These are phyloP conservation scores for Cupressus sempervirens DNA, from an alignment of 75 land plant species.

Conservation along the genomic window DNA sequence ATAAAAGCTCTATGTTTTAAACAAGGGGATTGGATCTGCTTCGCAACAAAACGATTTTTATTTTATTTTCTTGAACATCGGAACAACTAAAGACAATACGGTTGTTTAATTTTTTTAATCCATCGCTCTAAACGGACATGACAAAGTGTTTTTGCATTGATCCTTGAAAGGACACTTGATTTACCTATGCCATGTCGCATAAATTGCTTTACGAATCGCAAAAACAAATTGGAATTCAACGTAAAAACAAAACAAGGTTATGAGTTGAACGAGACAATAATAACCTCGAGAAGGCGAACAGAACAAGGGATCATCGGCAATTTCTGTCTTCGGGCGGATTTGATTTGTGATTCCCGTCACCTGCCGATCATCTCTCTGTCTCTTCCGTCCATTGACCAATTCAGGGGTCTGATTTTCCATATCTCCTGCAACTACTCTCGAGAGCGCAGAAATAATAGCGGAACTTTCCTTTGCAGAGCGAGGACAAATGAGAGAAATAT, in stretches of 20 bases:
- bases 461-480: background rate
- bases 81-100: too few species aligned
- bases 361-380: background rate
- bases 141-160: too few species aligned
- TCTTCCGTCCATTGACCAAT: background rate
- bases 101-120: too few species aligned
- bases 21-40: too few species aligned
- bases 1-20: too few species aligned
- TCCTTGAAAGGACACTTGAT: too few species aligned
- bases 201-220: background rate
- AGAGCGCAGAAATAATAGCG: background rate
- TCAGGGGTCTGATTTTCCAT: background rate
- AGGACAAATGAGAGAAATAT: background rate
- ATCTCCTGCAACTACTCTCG: background rate
- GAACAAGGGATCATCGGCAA: background rate
- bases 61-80: too few species aligned
- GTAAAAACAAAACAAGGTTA: background rate
- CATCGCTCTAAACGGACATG: too few species aligned
- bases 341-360: background rate
- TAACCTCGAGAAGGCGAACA: background rate
- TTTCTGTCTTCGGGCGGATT: background rate
- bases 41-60: too few species aligned
- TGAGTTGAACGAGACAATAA: background rate
- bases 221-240: background rate
- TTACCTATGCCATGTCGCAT: too few species aligned